These are phyloP conservation scores for Hypoxylon sp. DNA, from an alignment of 2,329 filamentous ascomycete species.

Conservation along the genomic window DNA sequence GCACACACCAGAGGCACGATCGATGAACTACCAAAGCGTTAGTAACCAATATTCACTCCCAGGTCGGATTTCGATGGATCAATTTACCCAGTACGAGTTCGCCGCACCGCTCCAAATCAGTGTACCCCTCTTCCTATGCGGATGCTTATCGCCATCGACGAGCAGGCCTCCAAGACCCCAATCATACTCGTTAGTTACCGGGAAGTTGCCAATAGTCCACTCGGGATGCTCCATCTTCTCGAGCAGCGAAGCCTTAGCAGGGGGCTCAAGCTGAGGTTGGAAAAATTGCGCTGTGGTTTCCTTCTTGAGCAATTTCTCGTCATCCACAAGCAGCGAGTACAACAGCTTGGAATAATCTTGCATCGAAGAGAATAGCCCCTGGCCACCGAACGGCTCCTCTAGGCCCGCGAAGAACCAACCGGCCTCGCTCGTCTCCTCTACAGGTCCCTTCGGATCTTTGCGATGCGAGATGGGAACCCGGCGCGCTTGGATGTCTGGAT, in stretches of 20 bases:
- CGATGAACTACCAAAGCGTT: constrained; percentile 40
- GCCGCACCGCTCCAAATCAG: constrained; percentile 56
- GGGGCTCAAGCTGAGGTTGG: constrained; percentile 52
- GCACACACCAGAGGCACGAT: constrained; percentile 50
- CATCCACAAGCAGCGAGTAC: constrained; percentile 56
- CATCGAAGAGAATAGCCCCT: constrained; percentile 49
- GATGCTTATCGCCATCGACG: constrained; percentile 49
- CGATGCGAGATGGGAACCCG: constrained; percentile 36
- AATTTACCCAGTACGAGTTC: constrained; percentile 58
- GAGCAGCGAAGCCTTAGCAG: constrained; percentile 36
- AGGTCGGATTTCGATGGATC: background rate
- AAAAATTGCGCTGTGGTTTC: constrained; percentile 57
- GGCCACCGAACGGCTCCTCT: constrained; percentile 47
- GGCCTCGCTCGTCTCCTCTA: constrained; percentile 31
- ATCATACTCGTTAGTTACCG: constrained; percentile 49
- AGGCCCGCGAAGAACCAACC: constrained; percentile 29
- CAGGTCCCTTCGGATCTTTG: constrained; percentile 6
- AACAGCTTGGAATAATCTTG: constrained; percentile 56
- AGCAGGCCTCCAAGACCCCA: constrained; percentile 55
- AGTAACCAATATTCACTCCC: constrained; percentile 25
- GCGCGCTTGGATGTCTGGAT: constrained; percentile 32
- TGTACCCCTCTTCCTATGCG: constrained; percentile 50
- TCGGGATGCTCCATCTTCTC: constrained; percentile 41
- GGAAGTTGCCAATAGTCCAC: constrained; percentile 45
- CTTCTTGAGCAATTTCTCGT: constrained; percentile 56